Conservation (phyloP, 2,329 filamentous ascomycete species). For the Phaeomoniella chlamydospora region DNA sequence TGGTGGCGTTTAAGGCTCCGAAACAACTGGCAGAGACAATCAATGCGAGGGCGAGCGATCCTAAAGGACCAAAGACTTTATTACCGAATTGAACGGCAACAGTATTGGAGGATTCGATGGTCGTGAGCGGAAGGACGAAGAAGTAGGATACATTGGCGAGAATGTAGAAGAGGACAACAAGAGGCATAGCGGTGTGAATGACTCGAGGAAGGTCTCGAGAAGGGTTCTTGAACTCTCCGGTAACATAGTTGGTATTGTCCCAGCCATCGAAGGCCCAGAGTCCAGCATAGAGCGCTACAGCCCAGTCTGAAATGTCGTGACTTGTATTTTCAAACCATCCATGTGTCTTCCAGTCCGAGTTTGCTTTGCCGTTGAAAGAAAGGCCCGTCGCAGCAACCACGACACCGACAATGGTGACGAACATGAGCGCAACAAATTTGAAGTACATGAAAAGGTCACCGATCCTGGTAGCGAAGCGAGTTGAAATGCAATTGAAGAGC, state of each 20-base stretch:
- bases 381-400: slow-evolving; percentile 79
- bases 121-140: slow-evolving; percentile 67
- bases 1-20: slow-evolving; percentile 83
- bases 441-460: slow-evolving; percentile 94
- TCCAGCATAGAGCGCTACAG: slow-evolving; percentile 85
- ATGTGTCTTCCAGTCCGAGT: slow-evolving; percentile 70
- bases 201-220: slow-evolving; percentile 79
- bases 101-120: slow-evolving; percentile 80
- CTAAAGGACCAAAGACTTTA: slow-evolving; percentile 75
- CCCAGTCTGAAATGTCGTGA: slow-evolving; percentile 69
- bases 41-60: slow-evolving; percentile 71
- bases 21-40: slow-evolving; percentile 87
- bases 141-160: slow-evolving; percentile 90
- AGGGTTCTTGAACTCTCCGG: slow-evolving; percentile 90
- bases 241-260: slow-evolving; percentile 98
- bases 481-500: slow-evolving; percentile 79
- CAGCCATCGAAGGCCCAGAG: slow-evolving; percentile 98
- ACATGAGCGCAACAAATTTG: slow-evolving; percentile 82
- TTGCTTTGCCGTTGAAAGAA: slow-evolving; percentile 61
- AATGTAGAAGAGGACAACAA: slow-evolving; percentile 82
- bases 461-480: slow-evolving; percentile 69
- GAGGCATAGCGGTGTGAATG: slow-evolving; percentile 89
- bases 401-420: slow-evolving; percentile 74
- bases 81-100: slow-evolving; percentile 89
- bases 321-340: slow-evolving; percentile 84